These are phyloP conservation scores for Ampelomyces quisqualis DNA, from an alignment of 2,329 filamentous ascomycete species.

Conservation along the genomic window DNA sequence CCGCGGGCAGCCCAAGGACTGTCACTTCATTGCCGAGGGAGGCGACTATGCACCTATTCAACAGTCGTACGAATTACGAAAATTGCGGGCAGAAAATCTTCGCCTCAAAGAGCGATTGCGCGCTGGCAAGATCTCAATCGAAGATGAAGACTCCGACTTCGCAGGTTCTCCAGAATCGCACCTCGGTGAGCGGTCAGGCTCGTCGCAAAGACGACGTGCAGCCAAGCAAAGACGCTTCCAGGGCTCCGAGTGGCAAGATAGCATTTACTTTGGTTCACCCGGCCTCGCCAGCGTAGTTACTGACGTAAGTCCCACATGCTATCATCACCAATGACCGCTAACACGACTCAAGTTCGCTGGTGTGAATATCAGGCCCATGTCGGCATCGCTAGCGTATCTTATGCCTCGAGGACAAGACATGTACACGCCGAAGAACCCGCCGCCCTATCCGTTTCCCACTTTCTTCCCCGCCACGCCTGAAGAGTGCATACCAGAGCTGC, in stretches of 20 bases:
- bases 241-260: constrained; percentile 46
- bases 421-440: constrained; percentile 40
- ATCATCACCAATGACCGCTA: too few relatives aligned
- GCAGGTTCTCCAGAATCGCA: constrained; percentile 24
- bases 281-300: constrained; percentile 50
- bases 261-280: constrained; percentile 54
- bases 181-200: constrained; percentile 18
- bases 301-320: constrained; percentile 44
- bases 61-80: constrained; percentile 51
- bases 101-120: constrained; percentile 48
- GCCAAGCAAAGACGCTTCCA: constrained; percentile 43
- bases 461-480: constrained; percentile 43
- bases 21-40: constrained; percentile 50
- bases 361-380: constrained; percentile 39
- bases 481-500: constrained; percentile 39
- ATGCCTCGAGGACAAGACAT: constrained; percentile 48
- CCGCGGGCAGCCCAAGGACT: constrained; percentile 50
- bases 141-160: constrained; percentile 42
- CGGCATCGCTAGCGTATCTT: constrained; percentile 46
- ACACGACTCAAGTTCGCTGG: constrained; percentile 45
- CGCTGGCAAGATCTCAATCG: constrained; percentile 34
- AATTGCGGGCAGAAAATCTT: constrained; percentile 49
- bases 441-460: constrained; percentile 49
- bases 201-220: constrained; percentile 26
- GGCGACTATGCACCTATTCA: constrained; percentile 51